Conservation (phyloP, 176 grass and related monocot species). For the Leersia perrieri region DNA sequence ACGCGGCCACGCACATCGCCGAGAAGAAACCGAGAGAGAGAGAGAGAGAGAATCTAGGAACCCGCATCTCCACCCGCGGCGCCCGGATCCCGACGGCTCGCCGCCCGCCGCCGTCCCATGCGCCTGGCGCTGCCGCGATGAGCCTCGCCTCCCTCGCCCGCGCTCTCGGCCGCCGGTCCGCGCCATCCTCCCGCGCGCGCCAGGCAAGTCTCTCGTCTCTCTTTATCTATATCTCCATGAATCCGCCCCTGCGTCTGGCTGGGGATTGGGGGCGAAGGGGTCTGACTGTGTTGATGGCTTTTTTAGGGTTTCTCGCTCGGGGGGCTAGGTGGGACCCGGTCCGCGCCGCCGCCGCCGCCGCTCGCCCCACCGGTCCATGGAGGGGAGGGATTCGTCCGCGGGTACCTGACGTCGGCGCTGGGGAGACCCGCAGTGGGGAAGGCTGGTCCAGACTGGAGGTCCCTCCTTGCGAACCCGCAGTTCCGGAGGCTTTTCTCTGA, state of each 20-base stretch:
- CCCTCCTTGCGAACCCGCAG: slow-evolving; percentile 65
- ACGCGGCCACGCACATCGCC: background rate
- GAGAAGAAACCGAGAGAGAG: background rate
- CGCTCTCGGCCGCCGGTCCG: slow-evolving; percentile 68
- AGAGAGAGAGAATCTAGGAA: background rate
- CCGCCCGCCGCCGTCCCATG: background rate
- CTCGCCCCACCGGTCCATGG: slow-evolving; percentile 20
- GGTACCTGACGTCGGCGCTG: slow-evolving; percentile 60
- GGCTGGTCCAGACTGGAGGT: slow-evolving; percentile 61
- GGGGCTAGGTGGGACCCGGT: slow-evolving; percentile 26
- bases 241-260: background rate
- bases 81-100: slow-evolving; percentile 27
- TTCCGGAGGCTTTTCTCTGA: slow-evolving; percentile 72
- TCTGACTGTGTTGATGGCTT: slow-evolving; percentile 21
- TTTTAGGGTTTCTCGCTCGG: slow-evolving; percentile 60
- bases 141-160: slow-evolving; percentile 66
- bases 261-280: background rate
- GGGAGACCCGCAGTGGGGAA: slow-evolving; percentile 39
- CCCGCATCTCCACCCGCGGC: background rate
- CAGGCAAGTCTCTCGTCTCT: slow-evolving; percentile 18
- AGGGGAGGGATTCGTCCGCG: slow-evolving; percentile 43
- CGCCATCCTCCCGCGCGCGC: slow-evolving; percentile 44
- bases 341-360: slow-evolving; percentile 22
- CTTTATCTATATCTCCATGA: background rate
- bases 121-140: slow-evolving; percentile 46